Evolutionary conservation across 768 basidiomycete species (phyloP).

Genomic region (Hemileccinum rubropunctum): DNA sequence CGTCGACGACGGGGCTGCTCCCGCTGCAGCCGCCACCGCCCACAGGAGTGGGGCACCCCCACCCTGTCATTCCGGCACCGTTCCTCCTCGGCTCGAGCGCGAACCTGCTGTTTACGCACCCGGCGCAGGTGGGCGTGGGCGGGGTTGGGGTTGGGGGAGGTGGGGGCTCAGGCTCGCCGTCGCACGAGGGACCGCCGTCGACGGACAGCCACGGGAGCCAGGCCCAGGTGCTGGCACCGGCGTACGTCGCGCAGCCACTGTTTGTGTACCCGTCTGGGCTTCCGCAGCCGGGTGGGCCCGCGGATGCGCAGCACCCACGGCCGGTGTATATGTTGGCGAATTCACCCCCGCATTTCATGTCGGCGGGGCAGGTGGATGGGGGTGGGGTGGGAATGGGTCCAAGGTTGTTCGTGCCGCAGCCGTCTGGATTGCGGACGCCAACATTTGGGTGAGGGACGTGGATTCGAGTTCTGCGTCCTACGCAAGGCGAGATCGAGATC

Average conservation of each 20-base stretch:
- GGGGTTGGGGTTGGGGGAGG: not conserved
- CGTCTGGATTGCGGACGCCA: conserved; percentile 26
- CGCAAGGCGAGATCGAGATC: no score
- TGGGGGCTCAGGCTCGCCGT: conserved; percentile 28
- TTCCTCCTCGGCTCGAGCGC: conserved; percentile 32
- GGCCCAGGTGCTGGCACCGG: conserved; percentile 15
- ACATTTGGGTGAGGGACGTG: conserved; percentile 18
- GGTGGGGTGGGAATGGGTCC: conserved; percentile 8
- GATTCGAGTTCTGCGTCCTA: not conserved
- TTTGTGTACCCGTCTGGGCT: conserved; percentile 1
- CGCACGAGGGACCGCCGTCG: conserved; percentile 25
- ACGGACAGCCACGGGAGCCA: conserved; percentile 32
- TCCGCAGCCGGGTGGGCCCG: conserved; percentile 28
- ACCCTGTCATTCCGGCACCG: conserved; percentile 19
- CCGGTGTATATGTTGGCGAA: conserved; percentile 31
- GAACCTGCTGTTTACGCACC: conserved; percentile 29
- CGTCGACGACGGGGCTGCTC: conserved; percentile 30
- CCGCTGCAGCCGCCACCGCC: conserved; percentile 13
- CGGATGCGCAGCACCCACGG: conserved; percentile 21
- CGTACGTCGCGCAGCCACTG: conserved; percentile 1
- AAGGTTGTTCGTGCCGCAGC: conserved; percentile 25
- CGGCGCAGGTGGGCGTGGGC: conserved; percentile 2
- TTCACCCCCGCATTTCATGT: conserved; percentile 24
- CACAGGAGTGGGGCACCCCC: conserved; percentile 1
- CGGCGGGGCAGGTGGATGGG: conserved; percentile 14